Evolutionary conservation across 495 filamentous ascomycete genomes (phyloP), one percentile per base, ranked within the genome.

Genomic region (Pyronema omphalodes): DNA sequence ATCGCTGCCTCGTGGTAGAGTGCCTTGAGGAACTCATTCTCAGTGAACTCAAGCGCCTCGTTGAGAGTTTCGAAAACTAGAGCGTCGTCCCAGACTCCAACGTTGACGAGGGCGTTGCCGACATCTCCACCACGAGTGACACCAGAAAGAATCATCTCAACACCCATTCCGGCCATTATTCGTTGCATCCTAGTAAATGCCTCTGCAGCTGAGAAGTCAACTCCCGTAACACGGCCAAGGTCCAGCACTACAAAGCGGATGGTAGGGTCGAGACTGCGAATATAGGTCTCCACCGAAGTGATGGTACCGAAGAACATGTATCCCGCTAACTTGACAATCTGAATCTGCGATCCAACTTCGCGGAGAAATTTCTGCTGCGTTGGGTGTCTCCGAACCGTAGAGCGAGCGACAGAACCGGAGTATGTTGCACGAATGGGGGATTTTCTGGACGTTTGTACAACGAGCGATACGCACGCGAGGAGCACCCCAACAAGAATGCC

Each of bases 251-350:
- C 69, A 66, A 83, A 96, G 55, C 83, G 79, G 60, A 95, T 93
- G 0, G 88, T 89, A 23, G 77, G 78, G 34, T 96, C 81, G 48
- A 95, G 69, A 1, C 72, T 76, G 17, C 87, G 76, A 62, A 94
- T 85, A 51, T 82, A 81, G 52, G 83, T 82, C 67, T 98, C 91
- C 3, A 98, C 88, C 35, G 82, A 82, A 33, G 94, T 87, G 51
- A 98, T 95, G 0, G 88, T 94, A 6, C 91, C 91, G 59, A 98
- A 98, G 70, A 96, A 98, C 7, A 96, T 75, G 58, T 86, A 94
- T 0, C 91, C 88, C 9, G 82, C 80, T 23, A 96, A 75, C 67
- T 95, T 96, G 56, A 88, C 83, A 52, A 96, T 78, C 39, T 84
- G 78, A 37, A 88, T 88, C 63, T 98, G 91, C 36, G 75, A 73